Conservation (phyloP, 768 basidiomycete genomes). For the Melanogaster broomeanus region DNA sequence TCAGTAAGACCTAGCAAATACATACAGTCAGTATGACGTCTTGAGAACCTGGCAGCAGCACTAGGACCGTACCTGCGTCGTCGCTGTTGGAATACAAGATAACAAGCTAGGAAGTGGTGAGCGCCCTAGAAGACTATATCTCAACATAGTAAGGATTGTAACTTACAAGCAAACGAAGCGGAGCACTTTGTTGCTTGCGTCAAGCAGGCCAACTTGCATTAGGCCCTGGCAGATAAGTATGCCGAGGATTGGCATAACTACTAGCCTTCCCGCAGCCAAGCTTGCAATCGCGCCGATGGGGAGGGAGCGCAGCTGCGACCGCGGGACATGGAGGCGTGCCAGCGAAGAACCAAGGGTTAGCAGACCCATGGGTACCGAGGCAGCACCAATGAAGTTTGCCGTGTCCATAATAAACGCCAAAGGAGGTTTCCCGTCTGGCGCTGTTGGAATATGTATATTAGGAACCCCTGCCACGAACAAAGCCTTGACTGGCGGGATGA, state of each 20-base stretch:
- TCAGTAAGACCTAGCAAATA: background rate
- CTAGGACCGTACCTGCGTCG: slow-evolving; percentile 46
- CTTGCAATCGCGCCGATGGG: slow-evolving; percentile 51
- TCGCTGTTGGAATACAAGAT: slow-evolving; percentile 58
- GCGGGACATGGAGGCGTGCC: slow-evolving; percentile 53
- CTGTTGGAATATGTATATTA: slow-evolving; percentile 42
- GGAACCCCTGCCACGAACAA: slow-evolving; percentile 50
- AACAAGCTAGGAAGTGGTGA: slow-evolving; percentile 42
- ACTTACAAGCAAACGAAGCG: slow-evolving; percentile 62
- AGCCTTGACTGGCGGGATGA: slow-evolving; percentile 55
- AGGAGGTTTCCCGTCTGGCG: slow-evolving; percentile 65
- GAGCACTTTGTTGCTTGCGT: slow-evolving; percentile 53
- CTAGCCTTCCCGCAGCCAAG: slow-evolving; percentile 53
- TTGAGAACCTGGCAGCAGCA: background rate
- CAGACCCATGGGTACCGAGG: slow-evolving; percentile 62
- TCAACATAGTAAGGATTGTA: slow-evolving; percentile 21
- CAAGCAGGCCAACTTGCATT: slow-evolving; percentile 44
- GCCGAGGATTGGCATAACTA: slow-evolving; percentile 58
- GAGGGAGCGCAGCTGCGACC: slow-evolving; percentile 40
- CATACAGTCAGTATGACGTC: background rate
- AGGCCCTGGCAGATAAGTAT: slow-evolving; percentile 53
- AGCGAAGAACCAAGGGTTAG: slow-evolving; percentile 60
- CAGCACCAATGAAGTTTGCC: slow-evolving; percentile 55
- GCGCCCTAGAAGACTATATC: background rate
- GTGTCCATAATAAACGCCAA: slow-evolving; percentile 59